A percentile compares a stretch with the other conserved stretches of the same genome.
Evolutionary conservation across 2,329 filamentous ascomycete species (phyloP).

Genomic region (Apiospora pterosperma): DNA sequence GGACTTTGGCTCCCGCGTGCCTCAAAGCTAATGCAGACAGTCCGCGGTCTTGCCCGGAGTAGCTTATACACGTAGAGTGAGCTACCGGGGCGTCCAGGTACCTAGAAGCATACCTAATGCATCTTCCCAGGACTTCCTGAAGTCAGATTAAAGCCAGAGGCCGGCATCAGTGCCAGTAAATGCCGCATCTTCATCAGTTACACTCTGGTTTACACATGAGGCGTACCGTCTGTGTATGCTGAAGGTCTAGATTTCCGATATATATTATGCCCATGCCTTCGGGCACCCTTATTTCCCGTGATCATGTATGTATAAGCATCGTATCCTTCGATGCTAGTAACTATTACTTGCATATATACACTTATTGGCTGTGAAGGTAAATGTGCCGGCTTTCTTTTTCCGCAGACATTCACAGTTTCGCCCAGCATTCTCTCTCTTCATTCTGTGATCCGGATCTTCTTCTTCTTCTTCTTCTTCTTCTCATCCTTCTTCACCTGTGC

Average conservation of each 20-base stretch:
- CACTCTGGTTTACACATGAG: neutral
- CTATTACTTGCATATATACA: neutral
- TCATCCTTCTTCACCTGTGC: neutral
- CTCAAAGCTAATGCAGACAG: neutral
- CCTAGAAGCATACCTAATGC: neutral
- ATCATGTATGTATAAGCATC: neutral
- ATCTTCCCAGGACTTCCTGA: neutral
- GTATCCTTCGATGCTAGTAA: neutral
- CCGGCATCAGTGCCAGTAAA: neutral
- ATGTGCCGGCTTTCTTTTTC: neutral
- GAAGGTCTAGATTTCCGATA: neutral
- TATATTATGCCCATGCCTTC: neutral
- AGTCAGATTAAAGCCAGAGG: neutral
- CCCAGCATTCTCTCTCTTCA: neutral
- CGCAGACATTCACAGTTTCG: neutral
- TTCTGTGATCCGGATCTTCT: neutral
- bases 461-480: neutral
- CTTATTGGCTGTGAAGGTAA: neutral
- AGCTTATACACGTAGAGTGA: too few relatives aligned
- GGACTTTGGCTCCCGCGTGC: neutral
- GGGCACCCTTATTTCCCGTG: neutral
- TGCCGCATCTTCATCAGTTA: neutral
- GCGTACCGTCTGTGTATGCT: neutral
- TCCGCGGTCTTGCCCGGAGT: neutral
- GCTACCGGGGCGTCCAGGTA: neutral